Percentiles rank a stretch among this genome's conserved stretches.
Conservation (phyloP, 208 protist species). For the Herpetomonas samuelpessoai region DNA sequence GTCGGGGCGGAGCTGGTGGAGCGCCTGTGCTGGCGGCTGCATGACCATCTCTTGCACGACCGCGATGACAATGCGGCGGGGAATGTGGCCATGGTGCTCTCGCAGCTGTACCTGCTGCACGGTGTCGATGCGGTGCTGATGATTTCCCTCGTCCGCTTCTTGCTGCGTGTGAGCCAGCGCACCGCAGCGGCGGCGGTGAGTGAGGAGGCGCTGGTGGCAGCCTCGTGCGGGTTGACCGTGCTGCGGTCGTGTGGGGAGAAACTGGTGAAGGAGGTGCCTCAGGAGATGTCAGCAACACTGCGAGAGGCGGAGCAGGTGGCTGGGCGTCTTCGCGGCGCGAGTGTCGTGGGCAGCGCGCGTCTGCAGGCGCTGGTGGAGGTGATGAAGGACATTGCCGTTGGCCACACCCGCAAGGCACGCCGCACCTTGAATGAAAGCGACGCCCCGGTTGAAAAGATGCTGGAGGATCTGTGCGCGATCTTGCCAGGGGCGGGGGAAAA, state of each 20-base stretch:
- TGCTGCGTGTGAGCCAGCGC: slow-evolving; percentile 27
- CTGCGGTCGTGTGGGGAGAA: slow-evolving; percentile 81
- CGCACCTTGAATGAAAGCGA: slow-evolving; percentile 43
- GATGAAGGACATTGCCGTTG: slow-evolving; percentile 60
- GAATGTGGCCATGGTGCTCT: slow-evolving; percentile 66
- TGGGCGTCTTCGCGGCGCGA: slow-evolving; percentile 9
- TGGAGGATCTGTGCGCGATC: slow-evolving; percentile 50
- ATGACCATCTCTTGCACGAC: slow-evolving; percentile 35
- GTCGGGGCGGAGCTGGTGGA: slow-evolving; percentile 74
- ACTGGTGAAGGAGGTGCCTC: slow-evolving; percentile 69
- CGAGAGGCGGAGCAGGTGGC: slow-evolving; percentile 31
- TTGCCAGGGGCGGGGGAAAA: slow-evolving; percentile 27
- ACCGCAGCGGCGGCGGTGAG: not conserved
- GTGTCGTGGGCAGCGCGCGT: slow-evolving; percentile 28
- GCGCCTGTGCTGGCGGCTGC: slow-evolving; percentile 35
- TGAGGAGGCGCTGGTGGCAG: slow-evolving; percentile 34
- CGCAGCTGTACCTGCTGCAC: slow-evolving; percentile 70
- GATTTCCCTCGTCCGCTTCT: slow-evolving; percentile 42
- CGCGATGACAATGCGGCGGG: slow-evolving; percentile 43
- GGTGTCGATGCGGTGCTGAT: slow-evolving; percentile 62
- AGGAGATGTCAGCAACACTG: slow-evolving; percentile 51
- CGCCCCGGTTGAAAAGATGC: slow-evolving; percentile 49
- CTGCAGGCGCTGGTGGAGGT: slow-evolving; percentile 60
- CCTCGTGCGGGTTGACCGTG: slow-evolving; percentile 51
- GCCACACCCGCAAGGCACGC: slow-evolving; percentile 39